Conservation (phyloP, 352 stramenopile species). For the Phytophthora ramorum region DNA sequence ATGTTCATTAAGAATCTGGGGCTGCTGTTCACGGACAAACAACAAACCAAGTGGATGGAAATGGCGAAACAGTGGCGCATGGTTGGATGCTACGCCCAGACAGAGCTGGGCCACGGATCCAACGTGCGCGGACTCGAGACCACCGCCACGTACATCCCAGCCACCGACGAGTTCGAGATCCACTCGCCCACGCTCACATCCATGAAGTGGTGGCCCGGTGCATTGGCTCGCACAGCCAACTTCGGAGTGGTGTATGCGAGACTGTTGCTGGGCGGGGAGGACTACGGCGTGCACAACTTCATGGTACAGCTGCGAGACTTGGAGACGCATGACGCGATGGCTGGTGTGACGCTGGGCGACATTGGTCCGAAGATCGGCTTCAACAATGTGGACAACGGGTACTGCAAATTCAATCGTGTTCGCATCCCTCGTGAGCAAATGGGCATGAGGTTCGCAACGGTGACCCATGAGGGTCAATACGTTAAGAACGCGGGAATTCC, state of each 20-base stretch:
- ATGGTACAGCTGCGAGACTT: conserved; percentile 94
- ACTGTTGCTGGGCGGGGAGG: conserved; percentile 81
- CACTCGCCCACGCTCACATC: conserved; percentile 95
- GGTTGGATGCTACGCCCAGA: conserved; percentile 89
- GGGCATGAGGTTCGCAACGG: conserved; percentile 64
- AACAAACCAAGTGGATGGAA: conserved; percentile 75
- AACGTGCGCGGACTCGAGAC: conserved; percentile 94
- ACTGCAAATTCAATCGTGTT: conserved; percentile 62
- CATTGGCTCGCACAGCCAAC: conserved; percentile 94
- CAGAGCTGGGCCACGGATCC: conserved; percentile 90
- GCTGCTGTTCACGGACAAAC: conserved; percentile 72
- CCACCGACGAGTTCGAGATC: conserved; percentile 94
- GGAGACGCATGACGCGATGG: conserved; percentile 68
- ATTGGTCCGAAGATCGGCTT: conserved; percentile 78
- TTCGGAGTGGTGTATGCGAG: conserved; percentile 89
- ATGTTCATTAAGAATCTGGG: conserved; percentile 76
- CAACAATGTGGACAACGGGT: conserved; percentile 81
- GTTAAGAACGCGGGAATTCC: conserved; percentile 54
- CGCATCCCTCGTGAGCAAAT: conserved; percentile 66
- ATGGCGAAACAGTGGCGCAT: conserved; percentile 75
- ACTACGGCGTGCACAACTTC: conserved; percentile 97
- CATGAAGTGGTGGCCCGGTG: conserved; percentile 97
- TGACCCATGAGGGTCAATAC: conserved; percentile 72
- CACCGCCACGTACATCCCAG: conserved; percentile 93
- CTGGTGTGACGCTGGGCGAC: conserved; percentile 67